Evolutionary conservation across 495 filamentous ascomycete genomes (phyloP).

Genomic region (Oleoguttula mirabilis): DNA sequence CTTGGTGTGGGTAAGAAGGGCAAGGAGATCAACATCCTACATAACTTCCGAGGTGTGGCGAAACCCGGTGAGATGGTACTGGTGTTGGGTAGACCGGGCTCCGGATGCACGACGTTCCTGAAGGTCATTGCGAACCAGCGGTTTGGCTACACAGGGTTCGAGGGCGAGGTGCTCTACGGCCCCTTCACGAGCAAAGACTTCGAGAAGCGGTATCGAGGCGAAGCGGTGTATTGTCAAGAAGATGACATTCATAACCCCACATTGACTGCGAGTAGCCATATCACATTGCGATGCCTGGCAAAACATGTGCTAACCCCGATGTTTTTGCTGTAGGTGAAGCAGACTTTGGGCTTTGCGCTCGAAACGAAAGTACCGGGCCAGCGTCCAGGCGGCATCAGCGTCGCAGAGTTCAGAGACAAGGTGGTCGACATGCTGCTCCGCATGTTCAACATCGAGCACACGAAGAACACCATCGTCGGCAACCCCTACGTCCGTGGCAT

Average conservation of each 20-base stretch:
- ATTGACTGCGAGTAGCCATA: too few species aligned
- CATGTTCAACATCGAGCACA: slow-evolving; percentile 84
- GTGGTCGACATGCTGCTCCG: slow-evolving; percentile 60
- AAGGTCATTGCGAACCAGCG: slow-evolving; percentile 76
- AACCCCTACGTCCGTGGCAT: slow-evolving; percentile 71
- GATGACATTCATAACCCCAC: slow-evolving; percentile 73
- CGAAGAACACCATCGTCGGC: slow-evolving; percentile 67
- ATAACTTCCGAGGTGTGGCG: slow-evolving; percentile 44
- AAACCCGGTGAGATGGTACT: slow-evolving; percentile 72
- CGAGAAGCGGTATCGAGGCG: slow-evolving; percentile 59
- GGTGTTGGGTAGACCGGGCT: slow-evolving; percentile 75
- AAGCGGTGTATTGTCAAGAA: slow-evolving; percentile 78
- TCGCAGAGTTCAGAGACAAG: slow-evolving; percentile 56
- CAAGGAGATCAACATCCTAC: slow-evolving; percentile 51
- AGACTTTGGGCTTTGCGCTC: slow-evolving; percentile 74
- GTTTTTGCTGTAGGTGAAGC: too few species aligned
- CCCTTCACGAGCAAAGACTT: slow-evolving; percentile 50
- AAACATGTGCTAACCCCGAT: too few species aligned
- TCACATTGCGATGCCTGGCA: too few species aligned
- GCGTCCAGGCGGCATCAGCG: slow-evolving; percentile 51
- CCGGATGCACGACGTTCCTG: slow-evolving; percentile 78
- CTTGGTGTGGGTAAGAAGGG: slow-evolving; percentile 50
- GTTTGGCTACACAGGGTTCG: slow-evolving; percentile 61
- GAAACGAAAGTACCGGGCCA: slow-evolving; percentile 69
- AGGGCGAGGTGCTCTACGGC: slow-evolving; percentile 71